Evolutionary conservation across 1,284 basidiomycete genomes (phyloP).

Genomic region (Thecaphora thlaspeos): DNA sequence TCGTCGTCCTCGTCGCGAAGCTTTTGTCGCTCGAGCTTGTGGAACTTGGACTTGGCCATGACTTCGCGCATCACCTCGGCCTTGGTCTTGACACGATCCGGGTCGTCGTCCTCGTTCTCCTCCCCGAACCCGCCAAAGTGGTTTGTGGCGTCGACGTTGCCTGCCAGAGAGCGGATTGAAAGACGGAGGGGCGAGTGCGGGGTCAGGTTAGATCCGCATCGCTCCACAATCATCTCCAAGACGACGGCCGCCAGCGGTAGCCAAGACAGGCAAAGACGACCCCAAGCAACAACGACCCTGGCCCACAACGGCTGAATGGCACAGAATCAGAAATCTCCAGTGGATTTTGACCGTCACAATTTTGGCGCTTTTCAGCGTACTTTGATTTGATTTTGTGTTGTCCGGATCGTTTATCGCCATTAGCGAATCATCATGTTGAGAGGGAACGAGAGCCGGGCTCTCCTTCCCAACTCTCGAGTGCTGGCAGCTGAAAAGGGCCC

Average conservation of each 20-base stretch:
- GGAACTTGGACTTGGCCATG: conserved; percentile 86
- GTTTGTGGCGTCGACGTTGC: conserved; percentile 20
- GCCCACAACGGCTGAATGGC: neutral
- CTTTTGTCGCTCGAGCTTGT: conserved; percentile 78
- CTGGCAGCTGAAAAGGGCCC: no score
- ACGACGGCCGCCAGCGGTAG: no score
- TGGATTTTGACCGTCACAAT: conserved; percentile 49
- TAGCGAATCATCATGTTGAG: conserved; percentile 42
- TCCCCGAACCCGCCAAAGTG: conserved; percentile 81
- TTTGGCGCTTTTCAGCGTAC: conserved; percentile 38
- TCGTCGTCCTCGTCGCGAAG: conserved; percentile 83
- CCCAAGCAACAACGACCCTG: neutral
- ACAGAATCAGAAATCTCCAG: conserved; percentile 57
- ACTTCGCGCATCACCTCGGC: conserved; percentile 98
- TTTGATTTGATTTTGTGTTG: conserved; percentile 26
- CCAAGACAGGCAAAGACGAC: neutral
- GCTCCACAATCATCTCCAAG: no score
- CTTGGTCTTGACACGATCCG: conserved; percentile 65
- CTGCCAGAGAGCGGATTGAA: neutral
- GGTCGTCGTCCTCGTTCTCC: conserved; percentile 72
- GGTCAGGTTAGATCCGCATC: neutral
- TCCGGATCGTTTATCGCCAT: conserved; percentile 46
- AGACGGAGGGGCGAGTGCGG: neutral
- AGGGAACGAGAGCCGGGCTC: no score
- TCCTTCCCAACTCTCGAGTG: no score